Evolutionary conservation across 352 stramenopile species (phyloP), one percentile per base, ranked within the genome.

Genomic region (Stramenopiles sp.): DNA sequence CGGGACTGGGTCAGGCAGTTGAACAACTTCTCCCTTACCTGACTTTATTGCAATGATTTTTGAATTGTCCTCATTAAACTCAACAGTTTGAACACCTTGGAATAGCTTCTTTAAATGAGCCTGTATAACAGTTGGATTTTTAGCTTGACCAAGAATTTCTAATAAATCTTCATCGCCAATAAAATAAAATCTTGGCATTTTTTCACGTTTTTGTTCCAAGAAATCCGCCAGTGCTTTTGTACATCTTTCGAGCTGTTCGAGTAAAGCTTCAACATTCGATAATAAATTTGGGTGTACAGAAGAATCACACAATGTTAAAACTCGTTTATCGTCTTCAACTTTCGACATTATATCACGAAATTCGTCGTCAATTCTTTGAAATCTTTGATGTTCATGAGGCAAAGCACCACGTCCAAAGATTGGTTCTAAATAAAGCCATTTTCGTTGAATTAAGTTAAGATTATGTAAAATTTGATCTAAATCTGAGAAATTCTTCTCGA

Each of bases 151-250:
- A 15, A 92, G 57, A 40, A 91, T 89, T 43, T 92, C 76, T 2
- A 91, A 56, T 36, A 92, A 37, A 41, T 91, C 76, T 46, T 91
- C 76, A 29, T 92, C 71, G 7, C 74, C 74, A 38, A 91, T 80
- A 41, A 92, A 91, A 49, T 91, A 91, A 46, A 91, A 91, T 1
- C 76, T 61, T n/a, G 76, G 76, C 56, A 92, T 78, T 2, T 55
- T 53, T 3, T 61, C 67, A 1, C 76, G 60, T 45, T 92, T 91
- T 28, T 75, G 63, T 45, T 92, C 76, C 7, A 92, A 52, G 45
- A 88, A 91, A 41, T 90, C 68, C 0, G 66, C 59, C 3, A 91
- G 52, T 1, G 76, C 74, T 41, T 91, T 88, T 29, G 88, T 71
- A 43, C 70, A 88, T 0, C 70, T 62, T 45, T 91, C 76, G 0